These are phyloP conservation scores for Polygonum maritimum DNA, from an alignment of 148 eudicot species.

Conservation along the genomic window DNA sequence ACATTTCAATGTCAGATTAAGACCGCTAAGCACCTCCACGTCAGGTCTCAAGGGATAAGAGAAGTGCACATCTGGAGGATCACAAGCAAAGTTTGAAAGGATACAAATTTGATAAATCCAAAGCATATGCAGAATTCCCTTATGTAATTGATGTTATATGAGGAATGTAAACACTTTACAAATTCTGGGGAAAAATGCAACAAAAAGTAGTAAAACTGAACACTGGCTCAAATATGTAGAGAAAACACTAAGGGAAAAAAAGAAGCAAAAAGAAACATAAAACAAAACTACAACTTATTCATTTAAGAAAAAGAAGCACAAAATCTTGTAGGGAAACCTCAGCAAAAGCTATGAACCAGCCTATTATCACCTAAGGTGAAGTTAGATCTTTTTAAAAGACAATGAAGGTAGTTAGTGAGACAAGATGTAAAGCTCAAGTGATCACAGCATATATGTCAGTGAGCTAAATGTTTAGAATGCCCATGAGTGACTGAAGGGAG, in stretches of 20 bases:
- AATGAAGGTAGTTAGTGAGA: background rate
- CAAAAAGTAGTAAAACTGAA: background rate
- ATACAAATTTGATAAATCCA: background rate
- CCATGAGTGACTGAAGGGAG: background rate
- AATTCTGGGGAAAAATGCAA: background rate
- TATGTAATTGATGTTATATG: background rate
- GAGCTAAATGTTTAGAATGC: background rate
- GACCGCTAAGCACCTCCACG: constrained; percentile 68
- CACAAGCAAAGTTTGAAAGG: background rate
- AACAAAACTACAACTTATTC: background rate
- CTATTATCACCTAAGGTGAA: background rate
- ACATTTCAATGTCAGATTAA: constrained; percentile 59
- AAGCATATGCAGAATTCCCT: background rate
- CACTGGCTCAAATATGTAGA: background rate
- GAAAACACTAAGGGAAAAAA: background rate
- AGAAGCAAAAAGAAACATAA: background rate
- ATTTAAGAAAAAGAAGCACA: background rate
- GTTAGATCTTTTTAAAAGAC: background rate
- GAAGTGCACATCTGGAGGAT: constrained; percentile 75
- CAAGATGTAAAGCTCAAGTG: background rate
- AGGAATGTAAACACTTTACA: background rate
- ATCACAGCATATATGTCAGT: background rate
- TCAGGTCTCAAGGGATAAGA: constrained; percentile 94
- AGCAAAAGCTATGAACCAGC: background rate
- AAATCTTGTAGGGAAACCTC: background rate